Evolutionary conservation across 78 protist genomes (phyloP).

Genomic region (Tieghemostelium lacteum): DNA sequence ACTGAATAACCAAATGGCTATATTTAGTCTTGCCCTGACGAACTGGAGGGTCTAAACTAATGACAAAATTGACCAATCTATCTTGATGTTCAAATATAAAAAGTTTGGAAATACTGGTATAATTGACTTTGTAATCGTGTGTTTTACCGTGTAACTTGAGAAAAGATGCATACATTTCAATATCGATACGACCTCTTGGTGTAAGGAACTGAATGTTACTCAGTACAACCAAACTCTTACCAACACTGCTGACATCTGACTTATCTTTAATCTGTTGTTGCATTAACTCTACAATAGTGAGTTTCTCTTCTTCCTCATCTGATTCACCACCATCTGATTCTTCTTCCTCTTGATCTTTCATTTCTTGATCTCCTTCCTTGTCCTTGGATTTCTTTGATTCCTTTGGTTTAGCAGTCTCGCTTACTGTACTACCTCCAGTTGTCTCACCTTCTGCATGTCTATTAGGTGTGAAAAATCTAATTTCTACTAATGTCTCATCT

Average conservation of each 20-base stretch:
- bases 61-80: constrained; percentile 49
- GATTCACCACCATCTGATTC: not conserved
- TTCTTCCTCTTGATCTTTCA: constrained; percentile 15
- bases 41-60: constrained; percentile 83
- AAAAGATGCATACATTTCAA: constrained; percentile 81
- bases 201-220: constrained; percentile 61
- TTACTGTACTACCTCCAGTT: not conserved
- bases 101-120: constrained; percentile 49
- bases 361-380: not conserved
- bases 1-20: constrained; percentile 75
- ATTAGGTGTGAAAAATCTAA: constrained; percentile 39
- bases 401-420: not conserved
- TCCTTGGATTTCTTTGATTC: not conserved
- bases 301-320: constrained; percentile 1
- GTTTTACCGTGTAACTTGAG: constrained; percentile 79
- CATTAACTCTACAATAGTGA: not conserved
- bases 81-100: constrained; percentile 62
- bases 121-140: constrained; percentile 80
- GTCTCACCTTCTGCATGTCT: constrained; percentile 10
- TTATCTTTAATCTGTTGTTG: constrained; percentile 42
- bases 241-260: constrained; percentile 54
- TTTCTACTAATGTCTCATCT: constrained; percentile 46
- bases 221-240: constrained; percentile 56
- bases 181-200: constrained; percentile 86
- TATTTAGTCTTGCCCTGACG: constrained; percentile 85